phyloP scores from a whole-genome alignment of 257 asterid species.

The Nemophila menziesii region DNA sequence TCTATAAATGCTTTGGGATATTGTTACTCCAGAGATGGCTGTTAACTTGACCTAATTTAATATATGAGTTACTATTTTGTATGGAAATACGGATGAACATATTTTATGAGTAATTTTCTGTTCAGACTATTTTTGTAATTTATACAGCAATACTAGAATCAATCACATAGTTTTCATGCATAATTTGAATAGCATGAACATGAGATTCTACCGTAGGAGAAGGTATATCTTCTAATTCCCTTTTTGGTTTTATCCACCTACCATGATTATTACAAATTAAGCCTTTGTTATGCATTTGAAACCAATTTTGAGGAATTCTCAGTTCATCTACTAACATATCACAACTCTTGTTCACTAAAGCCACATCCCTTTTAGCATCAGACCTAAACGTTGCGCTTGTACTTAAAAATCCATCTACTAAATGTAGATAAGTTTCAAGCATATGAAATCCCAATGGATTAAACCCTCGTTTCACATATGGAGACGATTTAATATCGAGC shows the following conservation, averaged over 20 bases:
- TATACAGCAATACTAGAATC: slow-evolving; percentile 12
- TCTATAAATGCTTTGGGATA: no score
- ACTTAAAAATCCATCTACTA: slow-evolving; percentile 45
- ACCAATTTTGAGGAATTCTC: slow-evolving; percentile 60
- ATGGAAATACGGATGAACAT: no score
- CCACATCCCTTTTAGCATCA: slow-evolving; percentile 55
- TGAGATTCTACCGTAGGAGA: slow-evolving; percentile 27
- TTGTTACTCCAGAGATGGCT: no score
- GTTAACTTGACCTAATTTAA: no score
- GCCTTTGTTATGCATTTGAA: slow-evolving; percentile 58
- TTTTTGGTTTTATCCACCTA: slow-evolving; percentile 64
- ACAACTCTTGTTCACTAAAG: slow-evolving; percentile 65
- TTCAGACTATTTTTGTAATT: no score
- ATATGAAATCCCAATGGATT: slow-evolving; percentile 54
- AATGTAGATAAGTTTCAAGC: slow-evolving; percentile 66
- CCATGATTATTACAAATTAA: slow-evolving; percentile 43
- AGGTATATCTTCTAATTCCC: slow-evolving; percentile 62
- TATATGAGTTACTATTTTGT: no score
- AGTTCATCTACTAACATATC: slow-evolving; percentile 68
- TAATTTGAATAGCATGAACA: slow-evolving; percentile 2
- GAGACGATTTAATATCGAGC: slow-evolving; percentile 47
- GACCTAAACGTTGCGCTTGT: slow-evolving; percentile 34
- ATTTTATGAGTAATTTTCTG: no score
- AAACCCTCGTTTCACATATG: slow-evolving; percentile 42
- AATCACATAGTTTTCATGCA: slow-evolving; percentile 13